phyloP scores from a whole-genome alignment of 129 eudicot species.

The Deinandra increscens region DNA sequence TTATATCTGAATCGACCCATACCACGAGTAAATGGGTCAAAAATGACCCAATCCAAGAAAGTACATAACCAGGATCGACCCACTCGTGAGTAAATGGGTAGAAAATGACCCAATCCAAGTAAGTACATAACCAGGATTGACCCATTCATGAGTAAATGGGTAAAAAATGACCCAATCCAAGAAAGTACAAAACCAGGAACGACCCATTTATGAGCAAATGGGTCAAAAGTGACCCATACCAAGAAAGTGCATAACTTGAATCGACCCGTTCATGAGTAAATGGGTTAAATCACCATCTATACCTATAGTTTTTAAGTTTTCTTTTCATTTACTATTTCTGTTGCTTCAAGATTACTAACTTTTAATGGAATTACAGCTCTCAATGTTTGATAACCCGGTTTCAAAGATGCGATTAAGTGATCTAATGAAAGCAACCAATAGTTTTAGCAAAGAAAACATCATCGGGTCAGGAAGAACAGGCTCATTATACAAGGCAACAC shows the following conservation, averaged over 20 bases:
- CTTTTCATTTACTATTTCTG: background rate
- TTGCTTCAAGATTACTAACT: background rate
- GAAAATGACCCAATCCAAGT: background rate
- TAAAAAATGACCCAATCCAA: background rate
- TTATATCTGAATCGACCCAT: background rate
- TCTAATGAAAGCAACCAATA: conserved; percentile 88
- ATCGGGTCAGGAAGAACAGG: conserved; percentile 78
- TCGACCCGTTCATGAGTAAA: conserved; percentile 2
- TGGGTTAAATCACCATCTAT: background rate
- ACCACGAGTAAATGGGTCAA: no score
- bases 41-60: background rate
- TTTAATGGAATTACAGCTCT: conserved; percentile 50
- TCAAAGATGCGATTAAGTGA: conserved; percentile 86
- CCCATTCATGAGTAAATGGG: conserved; percentile 5
- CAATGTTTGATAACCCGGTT: conserved; percentile 74
- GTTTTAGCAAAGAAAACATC: conserved; percentile 76
- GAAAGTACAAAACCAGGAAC: background rate
- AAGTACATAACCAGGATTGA: background rate
- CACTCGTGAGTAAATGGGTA: background rate
- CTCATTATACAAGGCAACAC: conserved; percentile 66
- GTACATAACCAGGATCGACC: background rate
- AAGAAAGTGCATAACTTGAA: background rate
- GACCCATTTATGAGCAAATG: background rate
- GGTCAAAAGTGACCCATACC: background rate
- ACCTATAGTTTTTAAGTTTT: background rate